phyloP scores from a whole-genome alignment of 2,329 filamentous ascomycete species.

The Verticillium tricorpus region DNA sequence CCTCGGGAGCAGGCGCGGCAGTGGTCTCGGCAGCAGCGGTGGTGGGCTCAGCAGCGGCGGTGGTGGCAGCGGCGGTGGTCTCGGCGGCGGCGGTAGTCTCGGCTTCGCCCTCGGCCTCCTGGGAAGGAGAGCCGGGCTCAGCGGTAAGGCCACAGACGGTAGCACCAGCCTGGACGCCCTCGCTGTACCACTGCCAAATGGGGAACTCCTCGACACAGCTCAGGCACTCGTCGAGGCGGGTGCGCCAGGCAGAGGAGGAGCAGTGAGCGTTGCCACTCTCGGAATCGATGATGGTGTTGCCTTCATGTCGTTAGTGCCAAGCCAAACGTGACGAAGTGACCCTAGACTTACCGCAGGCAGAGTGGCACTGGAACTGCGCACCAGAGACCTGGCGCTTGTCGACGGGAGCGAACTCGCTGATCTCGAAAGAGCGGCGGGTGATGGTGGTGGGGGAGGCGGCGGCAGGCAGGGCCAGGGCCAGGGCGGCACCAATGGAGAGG shows the following conservation, averaged over 20 bases:
- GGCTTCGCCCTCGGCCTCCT: neutral
- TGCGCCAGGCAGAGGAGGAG: conserved; percentile 30
- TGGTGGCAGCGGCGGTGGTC: neutral
- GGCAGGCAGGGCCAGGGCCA: conserved; percentile 1
- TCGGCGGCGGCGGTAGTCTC: neutral
- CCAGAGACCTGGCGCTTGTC: conserved; percentile 1
- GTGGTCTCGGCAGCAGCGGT: neutral
- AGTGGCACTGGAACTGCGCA: neutral
- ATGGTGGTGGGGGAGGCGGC: neutral
- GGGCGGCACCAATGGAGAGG: conserved; percentile 1
- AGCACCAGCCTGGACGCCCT: conserved; percentile 30
- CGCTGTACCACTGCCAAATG: conserved; percentile 40
- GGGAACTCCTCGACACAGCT: conserved; percentile 36
- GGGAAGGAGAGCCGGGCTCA: neutral
- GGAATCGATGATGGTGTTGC: conserved; percentile 23
- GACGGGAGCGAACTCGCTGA: neutral
- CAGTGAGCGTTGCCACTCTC: conserved; percentile 21
- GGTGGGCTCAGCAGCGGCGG: neutral
- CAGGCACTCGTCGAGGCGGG: conserved; percentile 37
- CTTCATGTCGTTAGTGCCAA: conserved; percentile 11
- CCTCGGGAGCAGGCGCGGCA: neutral
- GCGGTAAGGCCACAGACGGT: conserved; percentile 25
- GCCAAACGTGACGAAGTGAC: neutral
- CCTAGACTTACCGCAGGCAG: conserved; percentile 1
- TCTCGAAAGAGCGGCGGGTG: neutral